Base-by-base conservation (phyloP, 495 filamentous ascomycete genomes). In the Aspergillus egyptiacus region DNA sequence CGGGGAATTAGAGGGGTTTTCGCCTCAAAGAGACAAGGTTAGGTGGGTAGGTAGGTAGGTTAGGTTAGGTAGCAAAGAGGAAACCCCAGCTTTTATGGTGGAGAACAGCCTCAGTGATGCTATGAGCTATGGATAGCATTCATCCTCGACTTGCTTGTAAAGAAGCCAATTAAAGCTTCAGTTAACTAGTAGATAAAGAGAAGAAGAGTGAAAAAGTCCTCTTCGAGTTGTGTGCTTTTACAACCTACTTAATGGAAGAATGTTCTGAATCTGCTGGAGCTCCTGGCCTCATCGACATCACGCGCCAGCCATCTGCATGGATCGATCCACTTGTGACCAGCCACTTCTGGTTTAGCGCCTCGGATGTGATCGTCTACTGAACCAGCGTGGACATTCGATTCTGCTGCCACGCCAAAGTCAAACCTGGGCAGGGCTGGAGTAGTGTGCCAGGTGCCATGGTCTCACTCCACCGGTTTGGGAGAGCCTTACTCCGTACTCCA, bases 1-100 rank as follows among this genome's bases (percentile, higher is more conserved):
- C n/a, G n/a, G n/a, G 27, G 40, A 50, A 54, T 60, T 19, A 39
- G 46, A 48, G 36, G 36, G 50, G 52, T n/a, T 47, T 35, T 31
- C 31, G 25, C 42, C 42, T 19, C 42, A 32, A 33, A 30, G 39
- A 39, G 39, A 33, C 31, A 41, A 43, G 19, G 27, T 47, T 27
- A 23, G 4, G 22, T 30, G 38, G 18, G 33, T 20, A 20, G 28
- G 23, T 15, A 36, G 38, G 28, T 31, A 31, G 28, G 4, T n/a
- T n/a, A n/a, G n/a, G n/a, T n/a, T 49, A 27, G 46, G 37, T 41
- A 28, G 31, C 30, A 19, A 31, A 50, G 7, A 31, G 42, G 9
- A 28, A 45, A 44, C 46, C 51, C 51, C 51, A 54, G 46, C 51
- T 49, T 48, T 48, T 24, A 25, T 7, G 18, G 46, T 45, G 46